These are phyloP conservation scores for Prunus mira DNA, from an alignment of 306 rosid genomes.

Conservation along the genomic window DNA sequence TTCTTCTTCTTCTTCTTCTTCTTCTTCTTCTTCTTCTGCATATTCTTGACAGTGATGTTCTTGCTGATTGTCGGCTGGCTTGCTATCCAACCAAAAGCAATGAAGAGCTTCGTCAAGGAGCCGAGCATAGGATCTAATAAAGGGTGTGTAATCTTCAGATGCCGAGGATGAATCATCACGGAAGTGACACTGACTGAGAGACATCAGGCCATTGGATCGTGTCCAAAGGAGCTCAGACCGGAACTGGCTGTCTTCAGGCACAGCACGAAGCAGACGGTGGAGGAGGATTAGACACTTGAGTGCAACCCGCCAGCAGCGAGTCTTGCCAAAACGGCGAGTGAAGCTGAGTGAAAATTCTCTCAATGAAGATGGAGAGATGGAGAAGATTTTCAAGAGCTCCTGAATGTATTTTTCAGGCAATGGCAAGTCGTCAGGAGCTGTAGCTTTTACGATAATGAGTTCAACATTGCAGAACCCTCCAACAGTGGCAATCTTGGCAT, in stretches of 20 bases:
- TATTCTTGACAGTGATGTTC: not conserved
- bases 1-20: not conserved
- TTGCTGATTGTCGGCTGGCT: not conserved
- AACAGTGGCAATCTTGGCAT: constrained; percentile 61
- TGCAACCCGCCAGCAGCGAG: constrained; percentile 72
- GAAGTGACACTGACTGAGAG: constrained; percentile 62
- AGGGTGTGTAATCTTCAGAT: constrained; percentile 36
- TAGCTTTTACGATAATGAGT: constrained; percentile 57
- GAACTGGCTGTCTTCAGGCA: constrained; percentile 35
- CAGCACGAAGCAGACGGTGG: constrained; percentile 66
- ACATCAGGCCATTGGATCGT: constrained; percentile 47
- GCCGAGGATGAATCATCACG: constrained; percentile 33
- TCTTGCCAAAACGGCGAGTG: constrained; percentile 60
- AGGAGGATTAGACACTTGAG: constrained; percentile 80
- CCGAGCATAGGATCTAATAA: constrained; percentile 55
- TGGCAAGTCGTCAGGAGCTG: constrained; percentile 57
- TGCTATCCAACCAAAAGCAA: constrained; percentile 32
- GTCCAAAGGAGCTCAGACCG: constrained; percentile 48
- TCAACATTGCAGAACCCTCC: constrained; percentile 56
- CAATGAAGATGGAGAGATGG: constrained; percentile 52
- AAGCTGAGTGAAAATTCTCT: constrained; percentile 53
- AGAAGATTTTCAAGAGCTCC: constrained; percentile 53
- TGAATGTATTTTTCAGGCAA: constrained; percentile 56
- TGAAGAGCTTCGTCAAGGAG: constrained; percentile 56
- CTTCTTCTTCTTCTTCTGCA: not conserved